Base-by-base conservation (phyloP, 306 rosid genomes). In the Vigna unguiculata region DNA sequence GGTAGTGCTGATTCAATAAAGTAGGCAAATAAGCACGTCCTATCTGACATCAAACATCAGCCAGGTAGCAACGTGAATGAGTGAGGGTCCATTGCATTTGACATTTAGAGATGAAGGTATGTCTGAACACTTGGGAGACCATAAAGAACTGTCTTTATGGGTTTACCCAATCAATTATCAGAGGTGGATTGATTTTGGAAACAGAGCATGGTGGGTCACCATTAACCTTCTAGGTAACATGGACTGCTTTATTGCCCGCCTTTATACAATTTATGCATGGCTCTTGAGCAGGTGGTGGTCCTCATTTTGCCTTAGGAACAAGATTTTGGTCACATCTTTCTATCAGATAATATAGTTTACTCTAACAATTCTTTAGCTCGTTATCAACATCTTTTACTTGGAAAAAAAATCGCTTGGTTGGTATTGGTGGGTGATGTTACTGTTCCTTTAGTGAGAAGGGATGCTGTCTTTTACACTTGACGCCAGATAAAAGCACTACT, bases 191-290 rank as follows among this genome's bases (percentile, higher is more conserved):
- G 76, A 76, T 79, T 83, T 80, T 1, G 76, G 85, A 76, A 76
- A 71, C 80, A 59, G 72, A 48, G 85, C 79, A 49, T 86, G 80
- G 87, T 86, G 87, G 86, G 89, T 80, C 87, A 69, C 79, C 64
- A 74, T 80, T 72, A 77, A 72, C 64, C 76, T 77, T 83, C 59
- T 41, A 28, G 73, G 79, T 86, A 86, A 86, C 89, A 83, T 86
- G 89, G 83, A 47, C 49, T 77, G 85, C 81, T 86, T 83, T 54
- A 16, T 77, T 80, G 74, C 85, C 64, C 62, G 38, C 76, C 73
- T 80, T 73, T 68, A 77, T 54, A 73, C 76, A 61, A 72, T 75
- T 72, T 63, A 54, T 71, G 75, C 67, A 58, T 76, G 76, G 80
- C 7, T 68, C 74, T 69, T 34, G 80, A 72, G 30, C 71, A 46